These are phyloP conservation scores for Pelargonium fulgidum DNA, from an alignment of 441 rosid genomes.

Conservation along the genomic window DNA sequence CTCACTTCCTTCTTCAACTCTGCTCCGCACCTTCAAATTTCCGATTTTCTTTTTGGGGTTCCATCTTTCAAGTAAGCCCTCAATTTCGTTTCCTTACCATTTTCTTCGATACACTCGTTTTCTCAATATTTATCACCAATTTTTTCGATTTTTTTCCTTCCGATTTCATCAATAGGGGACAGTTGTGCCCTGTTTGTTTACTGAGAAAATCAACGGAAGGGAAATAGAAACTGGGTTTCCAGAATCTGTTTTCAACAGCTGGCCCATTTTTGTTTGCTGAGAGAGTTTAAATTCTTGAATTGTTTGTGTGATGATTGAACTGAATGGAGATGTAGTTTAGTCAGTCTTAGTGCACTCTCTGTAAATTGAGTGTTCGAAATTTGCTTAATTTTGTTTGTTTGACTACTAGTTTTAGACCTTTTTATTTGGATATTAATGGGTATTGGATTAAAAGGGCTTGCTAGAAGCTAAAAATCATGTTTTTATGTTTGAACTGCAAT, in stretches of 20 bases:
- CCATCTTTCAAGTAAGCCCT: neutral
- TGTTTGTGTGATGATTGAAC: conserved; percentile 1
- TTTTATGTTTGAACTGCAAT: neutral
- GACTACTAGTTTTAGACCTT: neutral
- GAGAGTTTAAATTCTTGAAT: neutral
- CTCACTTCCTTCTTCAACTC: neutral
- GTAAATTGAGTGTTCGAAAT: neutral
- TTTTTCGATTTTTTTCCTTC: neutral
- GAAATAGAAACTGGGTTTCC: neutral
- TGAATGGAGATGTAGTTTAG: neutral
- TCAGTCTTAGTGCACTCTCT: neutral
- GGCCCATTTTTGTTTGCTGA: neutral
- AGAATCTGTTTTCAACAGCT: neutral
- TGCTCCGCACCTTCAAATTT: neutral
- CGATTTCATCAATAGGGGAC: neutral
- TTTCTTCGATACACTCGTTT: neutral
- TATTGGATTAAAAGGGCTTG: neutral
- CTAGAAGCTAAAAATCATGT: neutral
- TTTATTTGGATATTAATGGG: neutral
- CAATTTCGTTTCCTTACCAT: neutral
- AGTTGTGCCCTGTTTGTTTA: neutral
- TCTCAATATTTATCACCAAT: too few relatives aligned
- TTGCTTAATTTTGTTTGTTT: neutral
- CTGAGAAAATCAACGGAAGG: neutral
- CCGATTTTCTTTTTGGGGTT: neutral